Evolutionary conservation across 2,329 filamentous ascomycete species (phyloP).

Genomic region (Epichloe baconii): DNA sequence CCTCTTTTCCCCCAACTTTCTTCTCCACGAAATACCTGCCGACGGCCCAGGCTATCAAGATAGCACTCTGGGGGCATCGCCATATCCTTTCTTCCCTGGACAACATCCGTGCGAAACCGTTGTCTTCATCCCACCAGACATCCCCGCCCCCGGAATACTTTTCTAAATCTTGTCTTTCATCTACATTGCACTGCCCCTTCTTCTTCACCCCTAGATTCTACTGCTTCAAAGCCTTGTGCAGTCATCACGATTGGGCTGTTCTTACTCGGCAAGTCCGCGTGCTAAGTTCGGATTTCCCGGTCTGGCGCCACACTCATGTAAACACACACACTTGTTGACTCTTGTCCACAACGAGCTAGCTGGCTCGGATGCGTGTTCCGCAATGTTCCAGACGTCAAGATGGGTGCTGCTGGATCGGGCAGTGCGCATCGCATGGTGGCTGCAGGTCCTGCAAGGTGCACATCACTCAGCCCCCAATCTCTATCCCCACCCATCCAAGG

Average conservation of each 20-base stretch:
- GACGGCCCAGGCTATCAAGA: background rate
- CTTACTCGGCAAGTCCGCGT: background rate
- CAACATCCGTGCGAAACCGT: too few species aligned
- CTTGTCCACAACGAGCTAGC: background rate
- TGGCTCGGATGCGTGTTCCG: background rate
- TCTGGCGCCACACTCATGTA: background rate
- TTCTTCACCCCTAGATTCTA: background rate
- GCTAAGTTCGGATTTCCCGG: background rate
- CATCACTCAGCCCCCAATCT: background rate
- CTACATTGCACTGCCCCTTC: background rate
- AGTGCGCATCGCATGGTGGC: background rate
- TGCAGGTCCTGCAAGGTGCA: constrained; percentile 1
- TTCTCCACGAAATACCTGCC: background rate
- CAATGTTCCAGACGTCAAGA: background rate
- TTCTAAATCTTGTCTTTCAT: background rate
- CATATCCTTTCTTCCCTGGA: too few species aligned
- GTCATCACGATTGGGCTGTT: background rate
- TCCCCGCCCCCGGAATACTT: background rate
- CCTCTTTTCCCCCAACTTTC: background rate
- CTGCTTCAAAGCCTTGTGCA: background rate
- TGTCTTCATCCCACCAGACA: background rate
- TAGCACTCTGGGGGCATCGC: too few species aligned
- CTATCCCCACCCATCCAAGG: background rate
- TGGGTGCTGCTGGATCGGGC: background rate
- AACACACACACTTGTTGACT: background rate